These are phyloP conservation scores for Paraphoma chrysanthemicola DNA, from an alignment of 2,329 filamentous ascomycete species.

Conservation along the genomic window DNA sequence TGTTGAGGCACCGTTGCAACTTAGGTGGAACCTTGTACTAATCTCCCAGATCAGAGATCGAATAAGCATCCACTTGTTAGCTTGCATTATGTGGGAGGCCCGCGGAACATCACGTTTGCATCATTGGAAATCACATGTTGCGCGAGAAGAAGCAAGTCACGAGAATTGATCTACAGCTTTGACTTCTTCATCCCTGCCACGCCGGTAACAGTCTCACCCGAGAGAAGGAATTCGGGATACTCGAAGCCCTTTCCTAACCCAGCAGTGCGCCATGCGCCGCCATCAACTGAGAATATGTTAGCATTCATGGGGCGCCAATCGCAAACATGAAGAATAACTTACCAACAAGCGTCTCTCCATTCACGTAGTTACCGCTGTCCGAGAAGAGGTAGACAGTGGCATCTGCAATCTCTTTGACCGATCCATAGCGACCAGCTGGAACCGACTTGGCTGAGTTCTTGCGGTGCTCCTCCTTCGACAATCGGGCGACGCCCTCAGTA, in stretches of 20 bases:
- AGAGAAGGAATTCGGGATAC: constrained; percentile 68
- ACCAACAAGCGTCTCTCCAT: constrained; percentile 80
- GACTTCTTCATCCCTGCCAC: constrained; percentile 65
- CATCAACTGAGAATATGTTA: constrained; percentile 54
- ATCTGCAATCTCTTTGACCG: constrained; percentile 87
- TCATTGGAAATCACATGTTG: not conserved
- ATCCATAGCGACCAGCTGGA: constrained; percentile 78
- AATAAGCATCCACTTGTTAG: not conserved
- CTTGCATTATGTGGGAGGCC: not conserved
- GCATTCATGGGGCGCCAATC: not conserved
- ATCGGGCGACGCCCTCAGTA: constrained; percentile 70
- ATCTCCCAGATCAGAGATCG: not conserved
- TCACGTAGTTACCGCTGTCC: constrained; percentile 85
- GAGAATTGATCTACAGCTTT: constrained; percentile 53
- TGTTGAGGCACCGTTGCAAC: not conserved
- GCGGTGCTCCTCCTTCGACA: constrained; percentile 45
- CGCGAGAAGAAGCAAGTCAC: not conserved
- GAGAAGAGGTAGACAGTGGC: constrained; percentile 90
- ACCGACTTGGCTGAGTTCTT: constrained; percentile 52
- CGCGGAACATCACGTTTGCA: not conserved
- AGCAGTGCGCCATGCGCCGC: constrained; percentile 58
- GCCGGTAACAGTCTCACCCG: constrained; percentile 60
- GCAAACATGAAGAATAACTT: constrained; percentile 47
- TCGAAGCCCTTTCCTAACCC: constrained; percentile 49
- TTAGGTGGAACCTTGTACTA: not conserved